Evolutionary conservation across 805 yeast species (phyloP), one percentile per base, ranked within the genome.

Genomic region (Saccharomyces cerevisiae): DNA sequence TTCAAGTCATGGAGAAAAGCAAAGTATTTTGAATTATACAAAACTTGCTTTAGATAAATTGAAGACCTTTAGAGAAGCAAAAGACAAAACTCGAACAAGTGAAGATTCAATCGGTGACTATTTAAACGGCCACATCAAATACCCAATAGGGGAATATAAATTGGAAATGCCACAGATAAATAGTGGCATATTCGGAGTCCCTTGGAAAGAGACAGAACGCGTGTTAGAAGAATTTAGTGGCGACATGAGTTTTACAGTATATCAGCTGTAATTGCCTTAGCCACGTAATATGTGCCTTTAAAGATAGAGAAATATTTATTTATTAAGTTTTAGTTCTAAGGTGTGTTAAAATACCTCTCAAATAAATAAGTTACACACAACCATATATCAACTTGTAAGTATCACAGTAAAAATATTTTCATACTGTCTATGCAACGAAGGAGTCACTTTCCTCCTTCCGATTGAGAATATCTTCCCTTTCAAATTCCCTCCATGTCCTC

Each of bases 401-500:
- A 36, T 36, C 43, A 36, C 43, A 36, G 43, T 36, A 36, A 17
- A 36, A 36, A 36, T 36, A 4, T 13, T n/a, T 36, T 17, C 17
- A 17, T 36, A 36, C 43, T 36, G 43, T 36, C 24, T 36, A 36
- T 36, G 43, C 43, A 36, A 36, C 17, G 24, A 36, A 36, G 43
- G 43, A 36, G 43, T 24, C 43, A 6, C 4, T 21, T 36, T 36
- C 43, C 43, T 36, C 43, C 43, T 36, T 36, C 17, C 43, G 43
- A 21, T 17, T 36, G 11, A 36, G 43, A 36, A 36, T 36, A 5
- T 59, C 58, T 41, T 86, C 89, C 60, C 87, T 76, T 70, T 91
- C 97, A 75, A 82, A 90, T 60, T 94, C 98, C 67, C 89, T 81
- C 99, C 99, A 94, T 55, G 92, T 79, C 77, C 85, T 88, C 92